Evolutionary conservation across 192 early-diverging fungal species (phyloP).

Genomic region (Linnemannia exigua): DNA sequence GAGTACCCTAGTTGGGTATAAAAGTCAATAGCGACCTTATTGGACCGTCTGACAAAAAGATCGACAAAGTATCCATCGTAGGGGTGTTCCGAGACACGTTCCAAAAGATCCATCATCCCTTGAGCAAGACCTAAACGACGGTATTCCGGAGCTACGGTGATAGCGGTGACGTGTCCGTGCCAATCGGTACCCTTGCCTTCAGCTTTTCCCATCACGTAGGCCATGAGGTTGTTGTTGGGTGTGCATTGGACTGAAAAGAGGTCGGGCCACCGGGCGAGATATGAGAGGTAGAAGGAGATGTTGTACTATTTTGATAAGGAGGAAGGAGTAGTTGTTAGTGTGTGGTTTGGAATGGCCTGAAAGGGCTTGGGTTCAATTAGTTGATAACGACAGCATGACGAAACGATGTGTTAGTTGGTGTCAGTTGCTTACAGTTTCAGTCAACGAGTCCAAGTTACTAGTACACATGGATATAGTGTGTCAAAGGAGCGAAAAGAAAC

Average conservation of each 20-base stretch:
- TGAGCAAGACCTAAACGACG: slow-evolving; percentile 92
- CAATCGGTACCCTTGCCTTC: slow-evolving; percentile 90
- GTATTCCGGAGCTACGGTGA: slow-evolving; percentile 97
- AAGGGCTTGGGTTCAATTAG: background rate
- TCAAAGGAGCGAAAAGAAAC: background rate
- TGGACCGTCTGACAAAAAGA: slow-evolving; percentile 95
- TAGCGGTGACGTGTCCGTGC: slow-evolving; percentile 99
- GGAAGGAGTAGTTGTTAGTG: background rate
- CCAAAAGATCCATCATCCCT: slow-evolving; percentile 90
- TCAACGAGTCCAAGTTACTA: slow-evolving; percentile 93
- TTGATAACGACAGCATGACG: background rate
- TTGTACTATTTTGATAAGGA: slow-evolving; percentile 78
- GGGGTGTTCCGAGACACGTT: slow-evolving; percentile 91
- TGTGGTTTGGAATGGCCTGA: background rate
- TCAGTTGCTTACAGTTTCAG: slow-evolving; percentile 82
- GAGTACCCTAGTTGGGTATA: slow-evolving; percentile 94
- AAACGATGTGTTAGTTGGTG: background rate
- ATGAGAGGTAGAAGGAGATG: slow-evolving; percentile 93
- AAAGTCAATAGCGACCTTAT: slow-evolving; percentile 92
- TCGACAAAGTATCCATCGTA: slow-evolving; percentile 96
- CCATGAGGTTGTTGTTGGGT: slow-evolving; percentile 80
- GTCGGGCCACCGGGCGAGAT: slow-evolving; percentile 95
- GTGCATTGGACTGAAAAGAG: slow-evolving; percentile 90
- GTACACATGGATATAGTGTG: background rate
- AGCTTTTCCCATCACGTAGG: slow-evolving; percentile 97